Percentiles rank a stretch among this genome's conserved stretches.
Conservation (phyloP, 345 rosid species). For the Iberis pinnata region DNA sequence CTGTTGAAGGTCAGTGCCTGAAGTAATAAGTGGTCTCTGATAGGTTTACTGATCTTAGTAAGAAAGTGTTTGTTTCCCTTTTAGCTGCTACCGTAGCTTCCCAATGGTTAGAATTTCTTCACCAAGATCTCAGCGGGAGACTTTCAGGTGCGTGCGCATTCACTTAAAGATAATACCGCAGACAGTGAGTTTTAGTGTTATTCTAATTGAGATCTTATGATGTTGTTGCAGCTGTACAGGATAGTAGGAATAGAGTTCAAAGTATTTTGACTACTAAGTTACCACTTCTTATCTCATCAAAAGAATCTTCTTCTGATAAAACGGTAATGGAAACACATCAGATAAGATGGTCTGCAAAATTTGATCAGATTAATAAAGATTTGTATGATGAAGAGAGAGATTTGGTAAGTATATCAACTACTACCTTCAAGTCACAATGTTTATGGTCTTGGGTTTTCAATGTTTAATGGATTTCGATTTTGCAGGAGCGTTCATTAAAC, state of each 20-base stretch:
- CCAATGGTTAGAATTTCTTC: constrained; percentile 90
- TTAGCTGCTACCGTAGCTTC: constrained; percentile 90
- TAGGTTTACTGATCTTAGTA: no score
- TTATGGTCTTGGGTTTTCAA: background rate
- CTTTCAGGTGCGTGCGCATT: constrained; percentile 55
- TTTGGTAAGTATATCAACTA: constrained; percentile 48
- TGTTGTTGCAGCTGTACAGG: constrained; percentile 61
- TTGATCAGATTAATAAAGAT: constrained; percentile 69
- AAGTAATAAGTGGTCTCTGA: no score
- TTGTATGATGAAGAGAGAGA: constrained; percentile 76
- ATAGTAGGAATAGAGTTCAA: constrained; percentile 77
- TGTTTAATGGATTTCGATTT: constrained; percentile 23
- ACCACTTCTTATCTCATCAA: constrained; percentile 52
- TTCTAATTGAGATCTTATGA: constrained; percentile 17
- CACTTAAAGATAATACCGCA: background rate
- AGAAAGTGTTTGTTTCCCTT: constrained; percentile 29
- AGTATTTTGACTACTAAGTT: constrained; percentile 63
- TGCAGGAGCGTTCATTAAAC: constrained; percentile 62
- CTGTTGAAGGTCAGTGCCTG: constrained; percentile 53
- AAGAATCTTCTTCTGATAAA: constrained; percentile 46
- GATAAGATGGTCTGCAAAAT: constrained; percentile 56
- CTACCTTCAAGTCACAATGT: constrained; percentile 15
- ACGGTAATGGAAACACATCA: constrained; percentile 45
- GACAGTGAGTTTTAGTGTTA: constrained; percentile 9
- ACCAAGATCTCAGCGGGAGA: constrained; percentile 88